Conservation (phyloP, 495 filamentous ascomycete species). For the Aspergillus ostianus region DNA sequence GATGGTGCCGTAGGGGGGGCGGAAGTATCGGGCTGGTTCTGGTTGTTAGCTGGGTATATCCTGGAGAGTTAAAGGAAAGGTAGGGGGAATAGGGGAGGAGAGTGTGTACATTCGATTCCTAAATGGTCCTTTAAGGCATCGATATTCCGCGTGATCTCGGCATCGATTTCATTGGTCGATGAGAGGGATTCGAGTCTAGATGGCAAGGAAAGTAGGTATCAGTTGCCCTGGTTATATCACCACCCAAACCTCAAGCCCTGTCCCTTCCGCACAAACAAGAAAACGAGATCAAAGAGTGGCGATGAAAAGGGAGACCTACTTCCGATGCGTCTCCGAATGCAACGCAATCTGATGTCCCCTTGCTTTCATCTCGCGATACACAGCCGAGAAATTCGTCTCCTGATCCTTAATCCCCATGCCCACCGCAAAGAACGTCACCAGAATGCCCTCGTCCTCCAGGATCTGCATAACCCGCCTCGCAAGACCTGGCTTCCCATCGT, state of each 20-base stretch:
- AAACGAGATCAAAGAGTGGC: too few relatives aligned
- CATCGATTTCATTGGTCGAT: conserved; percentile 60
- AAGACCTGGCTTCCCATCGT: conserved; percentile 65
- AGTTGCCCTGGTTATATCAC: too few relatives aligned
- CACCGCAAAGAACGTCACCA: conserved; percentile 78
- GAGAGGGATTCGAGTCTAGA: not conserved
- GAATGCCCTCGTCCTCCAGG: conserved; percentile 59
- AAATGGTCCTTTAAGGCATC: conserved; percentile 54
- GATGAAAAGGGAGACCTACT: conserved; percentile 29
- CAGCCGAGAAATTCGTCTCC: conserved; percentile 57
- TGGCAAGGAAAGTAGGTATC: too few relatives aligned
- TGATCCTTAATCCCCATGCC: conserved; percentile 61
- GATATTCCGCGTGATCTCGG: conserved; percentile 65
- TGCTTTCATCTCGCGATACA: conserved; percentile 63
- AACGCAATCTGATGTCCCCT: conserved; percentile 73
- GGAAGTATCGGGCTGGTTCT: conserved; percentile 59
- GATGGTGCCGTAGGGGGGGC: conserved; percentile 73
- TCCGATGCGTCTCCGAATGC: conserved; percentile 73
- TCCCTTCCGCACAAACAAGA: not conserved
- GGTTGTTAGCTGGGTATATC: not conserved
- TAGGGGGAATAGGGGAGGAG: too few relatives aligned
- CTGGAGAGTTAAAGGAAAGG: not conserved
- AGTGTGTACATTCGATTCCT: conserved; percentile 36
- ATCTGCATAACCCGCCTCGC: conserved; percentile 65
- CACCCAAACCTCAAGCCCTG: too few relatives aligned